Percentiles rank a stretch among this genome's conserved stretches.
Evolutionary conservation across 2,329 filamentous ascomycete species (phyloP).

Genomic region (Pseudogymnoascus sp.): DNA sequence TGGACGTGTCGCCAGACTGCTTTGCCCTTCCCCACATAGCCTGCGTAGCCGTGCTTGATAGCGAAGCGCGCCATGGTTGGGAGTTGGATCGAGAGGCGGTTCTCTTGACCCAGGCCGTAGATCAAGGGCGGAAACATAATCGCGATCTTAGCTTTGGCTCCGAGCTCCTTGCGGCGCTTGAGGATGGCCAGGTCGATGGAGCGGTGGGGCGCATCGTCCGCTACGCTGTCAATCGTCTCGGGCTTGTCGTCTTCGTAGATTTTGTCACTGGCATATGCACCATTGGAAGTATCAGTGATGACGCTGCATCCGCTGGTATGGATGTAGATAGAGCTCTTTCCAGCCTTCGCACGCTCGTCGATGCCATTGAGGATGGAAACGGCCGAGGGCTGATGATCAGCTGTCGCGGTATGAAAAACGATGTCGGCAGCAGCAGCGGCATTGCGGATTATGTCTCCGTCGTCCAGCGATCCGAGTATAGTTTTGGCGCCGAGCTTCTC

Average conservation of each 20-base stretch:
- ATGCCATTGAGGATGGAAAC: constrained; percentile 38
- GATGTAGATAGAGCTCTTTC: constrained; percentile 37
- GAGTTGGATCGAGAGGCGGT: constrained; percentile 38
- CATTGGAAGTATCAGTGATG: constrained; percentile 32
- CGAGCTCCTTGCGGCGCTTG: constrained; percentile 29
- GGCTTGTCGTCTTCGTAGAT: constrained; percentile 37
- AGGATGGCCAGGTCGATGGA: constrained; percentile 38
- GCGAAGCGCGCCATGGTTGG: constrained; percentile 40
- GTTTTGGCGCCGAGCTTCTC: constrained; percentile 31
- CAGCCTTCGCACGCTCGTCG: constrained; percentile 30
- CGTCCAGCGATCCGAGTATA: constrained; percentile 35
- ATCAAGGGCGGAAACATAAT: constrained; percentile 42
- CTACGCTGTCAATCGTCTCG: constrained; percentile 33
- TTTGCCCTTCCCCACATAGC: constrained; percentile 37
- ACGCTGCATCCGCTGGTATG: constrained; percentile 40
- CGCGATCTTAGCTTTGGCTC: constrained; percentile 35
- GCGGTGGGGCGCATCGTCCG: constrained; percentile 37
- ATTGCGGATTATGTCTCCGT: constrained; percentile 33
- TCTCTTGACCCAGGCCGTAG: constrained; percentile 36
- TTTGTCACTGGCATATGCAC: constrained; percentile 30
- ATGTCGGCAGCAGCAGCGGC: constrained; percentile 34
- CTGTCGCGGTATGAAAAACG: constrained; percentile 41
- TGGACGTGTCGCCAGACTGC: constrained; percentile 37
- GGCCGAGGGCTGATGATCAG: constrained; percentile 39
- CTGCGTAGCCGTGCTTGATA: constrained; percentile 22